Evolutionary conservation across 352 stramenopile species (phyloP), one percentile per base, ranked within the genome.

Genomic region (Aphanomyces euteiches): DNA sequence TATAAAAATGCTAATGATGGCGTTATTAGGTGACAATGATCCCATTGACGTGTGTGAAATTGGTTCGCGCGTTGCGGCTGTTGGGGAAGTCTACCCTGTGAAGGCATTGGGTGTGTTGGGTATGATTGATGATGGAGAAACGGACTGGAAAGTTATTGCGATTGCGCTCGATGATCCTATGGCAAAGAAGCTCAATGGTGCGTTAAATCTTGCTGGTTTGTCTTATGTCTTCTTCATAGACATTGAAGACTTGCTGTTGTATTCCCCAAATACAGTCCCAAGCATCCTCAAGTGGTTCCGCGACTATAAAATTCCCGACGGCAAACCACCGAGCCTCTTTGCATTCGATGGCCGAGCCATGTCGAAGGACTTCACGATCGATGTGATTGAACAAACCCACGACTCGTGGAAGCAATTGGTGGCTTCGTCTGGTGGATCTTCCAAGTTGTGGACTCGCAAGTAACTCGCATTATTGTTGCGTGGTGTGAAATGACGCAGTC

Each of bases 271-370:
- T 72, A 75, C 83, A 13, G 80, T 97, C 34, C 57, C 75, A 4
- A 66, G 84, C 19, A 91, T 97, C 57, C 84, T 96, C 72, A 91
- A 95, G 76, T 99, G 97, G 97, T 99, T 99, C 84, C 85, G 97
- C 57, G 98, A 98, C 93, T 99, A 99, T 87, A 99, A 99, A 84
- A 98, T 98, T 67, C 97, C 98, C 17, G 97, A 99, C 81, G 97
- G 98, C 63, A 99, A 99, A 85, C 96, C 96, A 13, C 83, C 98
- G 17, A 99, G 98, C 81, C 85, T 88, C 56, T 99, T 99, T 79
- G 97, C 97, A 61, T 99, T 99, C 68, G 92, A 98, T 63, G 97
- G 98, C 47, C 86, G 97, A 73, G 96, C 87, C 68, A 91, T 89
- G 73, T 66, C 15, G 7, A 53, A 69, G 63, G 83, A 92, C 28